Conservation (phyloP, 345 rosid species). For the Moricandia moricandioides region DNA sequence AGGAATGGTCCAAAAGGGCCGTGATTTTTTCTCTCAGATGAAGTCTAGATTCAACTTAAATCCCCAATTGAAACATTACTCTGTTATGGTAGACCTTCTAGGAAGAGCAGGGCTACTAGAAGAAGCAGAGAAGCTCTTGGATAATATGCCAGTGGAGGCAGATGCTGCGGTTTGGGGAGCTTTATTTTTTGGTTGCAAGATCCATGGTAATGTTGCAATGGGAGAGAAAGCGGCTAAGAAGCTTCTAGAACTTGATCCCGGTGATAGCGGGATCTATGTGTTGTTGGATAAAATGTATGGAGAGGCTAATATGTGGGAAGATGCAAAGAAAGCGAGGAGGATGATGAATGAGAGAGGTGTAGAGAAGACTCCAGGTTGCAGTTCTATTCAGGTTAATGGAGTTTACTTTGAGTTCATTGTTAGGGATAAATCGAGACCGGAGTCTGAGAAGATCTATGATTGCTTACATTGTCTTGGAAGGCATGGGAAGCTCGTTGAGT, state of each 20-base stretch:
- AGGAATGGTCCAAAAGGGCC: conserved; percentile 77
- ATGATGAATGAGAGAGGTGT: conserved; percentile 73
- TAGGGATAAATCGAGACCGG: conserved; percentile 65
- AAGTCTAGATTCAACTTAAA: conserved; percentile 50
- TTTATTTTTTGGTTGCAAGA: conserved; percentile 70
- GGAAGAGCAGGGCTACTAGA: conserved; percentile 79
- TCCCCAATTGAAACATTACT: conserved; percentile 76
- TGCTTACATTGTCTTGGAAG: background rate
- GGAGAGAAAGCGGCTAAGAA: conserved; percentile 74
- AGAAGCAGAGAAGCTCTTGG: conserved; percentile 69
- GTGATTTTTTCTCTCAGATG: conserved; percentile 63
- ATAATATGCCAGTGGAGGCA: conserved; percentile 68
- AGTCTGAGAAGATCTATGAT: conserved; percentile 47
- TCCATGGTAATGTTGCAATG: conserved; percentile 56
- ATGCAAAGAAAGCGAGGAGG: conserved; percentile 59
- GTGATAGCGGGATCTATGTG: conserved; percentile 79
- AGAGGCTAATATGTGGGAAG: conserved; percentile 76
- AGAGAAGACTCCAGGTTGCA: conserved; percentile 84
- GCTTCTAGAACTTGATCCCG: conserved; percentile 77
- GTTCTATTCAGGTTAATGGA: conserved; percentile 72
- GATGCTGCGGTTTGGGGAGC: conserved; percentile 87
- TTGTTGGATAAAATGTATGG: conserved; percentile 68
- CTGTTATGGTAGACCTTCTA: conserved; percentile 83
- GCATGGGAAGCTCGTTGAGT: background rate
- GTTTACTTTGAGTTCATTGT: conserved; percentile 61